A percentile compares a stretch with the other conserved stretches of the same genome.
These are phyloP conservation scores for Nicotiana rustica DNA, from an alignment of 305 asterid genomes.

Conservation along the genomic window DNA sequence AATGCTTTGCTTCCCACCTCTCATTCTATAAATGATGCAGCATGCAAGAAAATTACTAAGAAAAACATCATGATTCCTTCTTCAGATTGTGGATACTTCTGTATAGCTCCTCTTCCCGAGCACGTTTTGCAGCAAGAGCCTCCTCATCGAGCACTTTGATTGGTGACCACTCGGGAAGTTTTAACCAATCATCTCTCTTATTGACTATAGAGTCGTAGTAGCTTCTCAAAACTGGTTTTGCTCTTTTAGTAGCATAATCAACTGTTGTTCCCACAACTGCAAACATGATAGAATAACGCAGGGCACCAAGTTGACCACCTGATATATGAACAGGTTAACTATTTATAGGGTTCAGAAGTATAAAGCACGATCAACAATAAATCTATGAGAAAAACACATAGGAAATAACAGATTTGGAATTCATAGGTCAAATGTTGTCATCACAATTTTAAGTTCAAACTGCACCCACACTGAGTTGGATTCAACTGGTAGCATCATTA, in stretches of 20 bases:
- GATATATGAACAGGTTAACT: slow-evolving; percentile 30
- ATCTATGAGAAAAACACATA: background rate
- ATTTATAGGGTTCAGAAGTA: background rate
- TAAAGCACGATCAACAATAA: background rate
- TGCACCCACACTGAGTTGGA: slow-evolving; percentile 6
- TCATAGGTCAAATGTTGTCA: background rate
- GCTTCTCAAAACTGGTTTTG: slow-evolving; percentile 56
- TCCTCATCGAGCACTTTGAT: slow-evolving; percentile 83
- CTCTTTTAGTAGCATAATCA: slow-evolving; percentile 68
- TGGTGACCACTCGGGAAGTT: slow-evolving; percentile 92
- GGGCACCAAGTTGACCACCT: slow-evolving; percentile 86
- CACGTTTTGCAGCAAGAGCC: slow-evolving; percentile 82
- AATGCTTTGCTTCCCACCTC: slow-evolving; percentile 10
- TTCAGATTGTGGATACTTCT: slow-evolving; percentile 63
- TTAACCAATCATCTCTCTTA: slow-evolving; percentile 60
- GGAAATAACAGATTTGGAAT: background rate
- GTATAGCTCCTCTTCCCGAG: slow-evolving; percentile 67
- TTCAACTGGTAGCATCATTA: background rate
- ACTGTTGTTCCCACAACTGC: slow-evolving; percentile 85
- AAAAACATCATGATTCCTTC: slow-evolving; percentile 46
- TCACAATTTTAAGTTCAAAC: background rate
- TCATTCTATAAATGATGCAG: too few relatives aligned
- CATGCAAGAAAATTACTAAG: too few relatives aligned
- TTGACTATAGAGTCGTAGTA: slow-evolving; percentile 42
- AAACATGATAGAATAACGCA: slow-evolving; percentile 74